Base-by-base conservation (phyloP, 1,284 basidiomycete genomes). In the Cutaneotrichosporon daszewskae region DNA sequence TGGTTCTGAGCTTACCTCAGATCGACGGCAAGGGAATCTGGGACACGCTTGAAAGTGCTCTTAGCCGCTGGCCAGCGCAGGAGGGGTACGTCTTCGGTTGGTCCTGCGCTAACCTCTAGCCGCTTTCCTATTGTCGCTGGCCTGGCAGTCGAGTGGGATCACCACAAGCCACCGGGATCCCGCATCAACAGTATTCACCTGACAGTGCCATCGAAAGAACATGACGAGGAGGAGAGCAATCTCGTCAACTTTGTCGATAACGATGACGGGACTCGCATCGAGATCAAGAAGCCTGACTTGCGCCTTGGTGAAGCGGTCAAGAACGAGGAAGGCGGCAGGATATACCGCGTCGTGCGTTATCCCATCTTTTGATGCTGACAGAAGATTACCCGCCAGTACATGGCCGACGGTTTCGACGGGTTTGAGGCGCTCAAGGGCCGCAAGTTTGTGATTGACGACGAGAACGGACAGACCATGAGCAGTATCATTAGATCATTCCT, bases 101-200 rank as follows among this genome's bases (percentile, higher is more conserved):
- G 40, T 57, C 32, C 36, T 20, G 18, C 22, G 26, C 50, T 46
- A n/a, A 32, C 13, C n/a, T 22, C 3, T 52, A 88, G 88, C 12
- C 85, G 90, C 4, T 95, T 95, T 66, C 90, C 90, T 0, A 77
- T 90, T 18, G 75, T 94, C 23, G 83, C 87, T 13, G 90, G 90
- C n/a, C 77, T 94, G 45, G 80, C 80, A 5, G 82, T 92, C 5
- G 78, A 80, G 17, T 94, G 89, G 90, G 89, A 95, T 65, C 90
- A 87, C 29, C 76, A 49, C 11, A 46, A 47, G 22, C 77, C 78
- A 1, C 76, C 85, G 0, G 82, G 83, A n/a, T 72, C 81, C 37
- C 80, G 87, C 18, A 77, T 92, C 9, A 68, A 82, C 22, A 82
- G 81, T 1, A 74, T 91, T 19, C 83, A 84, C 77, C 72, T 84